Evolutionary conservation across 2,329 filamentous ascomycete genomes (phyloP).

Genomic region (Fusarium sp.): DNA sequence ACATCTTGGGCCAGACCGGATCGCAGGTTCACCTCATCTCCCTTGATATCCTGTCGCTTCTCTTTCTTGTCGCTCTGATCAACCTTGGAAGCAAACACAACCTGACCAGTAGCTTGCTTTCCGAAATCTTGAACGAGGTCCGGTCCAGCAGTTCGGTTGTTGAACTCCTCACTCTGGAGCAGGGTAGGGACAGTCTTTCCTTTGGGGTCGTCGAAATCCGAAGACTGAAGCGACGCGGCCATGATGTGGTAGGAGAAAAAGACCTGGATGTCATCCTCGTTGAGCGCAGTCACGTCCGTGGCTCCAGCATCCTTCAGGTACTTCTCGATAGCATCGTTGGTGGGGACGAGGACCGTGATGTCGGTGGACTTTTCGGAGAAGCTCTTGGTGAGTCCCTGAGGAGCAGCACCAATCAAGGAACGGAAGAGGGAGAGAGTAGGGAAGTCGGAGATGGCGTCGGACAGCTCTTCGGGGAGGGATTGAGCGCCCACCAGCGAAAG

Average conservation of each 20-base stretch:
- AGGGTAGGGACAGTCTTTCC: conserved; percentile 32
- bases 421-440: conserved; percentile 31
- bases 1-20: conserved; percentile 35
- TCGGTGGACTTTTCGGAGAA: conserved; percentile 17
- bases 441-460: conserved; percentile 19
- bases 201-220: conserved; percentile 13
- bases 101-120: conserved; percentile 23
- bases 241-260: conserved; percentile 39
- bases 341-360: conserved; percentile 38
- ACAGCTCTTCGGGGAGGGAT: conserved; percentile 17
- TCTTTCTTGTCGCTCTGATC: neutral
- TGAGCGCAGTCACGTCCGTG: conserved; percentile 11
- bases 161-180: conserved; percentile 16
- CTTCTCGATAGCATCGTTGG: conserved; percentile 28
- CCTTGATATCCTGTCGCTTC: conserved; percentile 7
- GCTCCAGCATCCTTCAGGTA: conserved; percentile 22
- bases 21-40: conserved; percentile 17
- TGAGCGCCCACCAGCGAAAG: conserved; percentile 14
- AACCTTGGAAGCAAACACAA: conserved; percentile 22
- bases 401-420: conserved; percentile 5
- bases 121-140: conserved; percentile 25
- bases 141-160: conserved; percentile 33
- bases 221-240: conserved; percentile 10
- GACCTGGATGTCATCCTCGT: neutral
- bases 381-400: neutral